Evolutionary conservation across 2,329 filamentous ascomycete species (phyloP), one percentile per base, ranked within the genome.

Genomic region (Apiospora pterosperma): DNA sequence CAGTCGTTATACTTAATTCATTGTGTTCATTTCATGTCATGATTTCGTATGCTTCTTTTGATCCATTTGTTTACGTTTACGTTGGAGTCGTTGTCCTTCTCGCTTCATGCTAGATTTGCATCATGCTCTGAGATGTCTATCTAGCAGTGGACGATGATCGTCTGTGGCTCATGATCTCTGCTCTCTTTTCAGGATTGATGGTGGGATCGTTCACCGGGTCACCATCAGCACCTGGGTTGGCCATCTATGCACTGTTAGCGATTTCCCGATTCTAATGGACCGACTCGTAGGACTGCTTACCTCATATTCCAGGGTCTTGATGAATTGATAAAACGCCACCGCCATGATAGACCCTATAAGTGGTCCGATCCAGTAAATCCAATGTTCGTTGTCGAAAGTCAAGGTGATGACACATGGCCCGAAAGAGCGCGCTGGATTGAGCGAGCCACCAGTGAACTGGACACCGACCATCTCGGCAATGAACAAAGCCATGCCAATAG

Each of bases 401-500:
- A 73, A 31, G 36, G 76, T 79, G 23, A 82, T 75, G 36, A 83
- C 80, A 67, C 76, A 80, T 1, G 82, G 82, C 1, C 80, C 81
- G 62, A 84, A 79, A 55, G 77, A 79, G 52, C 81, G 77, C 21
- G 79, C 77, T 10, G 82, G 81, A 67, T 84, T 84, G 19, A 84
- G 72, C 4, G 80, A 81, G 36, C 78, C 81, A 42, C 82, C 81
- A 11, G 82, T 84, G 65, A 80, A 84, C 67, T 79, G 80, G 21
- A 84, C 77, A 36, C 81, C 81, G 5, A 78, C 77, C 66, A 84
- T 58, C 67, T 74, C 61, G n/a, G 70, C 72, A 36, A 90, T 80
- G 71, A 90, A 90, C 25, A 90, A 78, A 0, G 86, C 77, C 3
- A 90, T 73, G 0, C 88, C 88, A 68, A 90, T 89, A 2, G 85